Base-by-base conservation (phyloP, 306 rosid species). In the Canavalia ensiformis region DNA sequence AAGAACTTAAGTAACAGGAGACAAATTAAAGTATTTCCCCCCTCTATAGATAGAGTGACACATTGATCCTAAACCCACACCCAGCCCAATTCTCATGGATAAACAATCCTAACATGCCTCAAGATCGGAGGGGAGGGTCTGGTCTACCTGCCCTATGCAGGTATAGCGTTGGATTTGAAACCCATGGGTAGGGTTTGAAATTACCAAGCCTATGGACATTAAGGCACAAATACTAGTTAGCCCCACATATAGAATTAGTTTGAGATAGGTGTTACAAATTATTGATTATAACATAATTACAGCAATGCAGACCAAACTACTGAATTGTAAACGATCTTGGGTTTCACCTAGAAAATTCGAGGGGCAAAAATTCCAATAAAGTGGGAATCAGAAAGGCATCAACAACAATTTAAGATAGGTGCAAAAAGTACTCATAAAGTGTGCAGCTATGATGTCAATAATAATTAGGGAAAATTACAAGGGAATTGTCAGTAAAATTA, bases 11-110 rank as follows among this genome's bases (percentile, higher is more conserved):
- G 45, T 65, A 13, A 39, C 12, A 63, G 37, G 69, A 35, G 47
- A 12, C 29, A 64, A 6, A 18, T 18, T 18, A 18, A 18, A 18
- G 25, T 18, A 1, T 37, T 39, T 7, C 41, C 7, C 31, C 41
- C 44, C 1, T 65, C 31, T 18, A 63, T 63, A 34, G 8, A 37
- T 0, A 18, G 71, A 9, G 33, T n/a, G 51, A 6, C 4, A 12
- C 6, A 41, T 65, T 41, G 71, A 65, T 41, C 51, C 51, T n/a
- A 65, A n/a, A 41, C 71, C 71, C 71, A 2, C 51, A 65, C 5
- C 28, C 31, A 1, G 33, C 71, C 71, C 60, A 55, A 0, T 10
- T 65, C 51, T 37, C 31, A 41, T 18, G 71, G 50, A 41, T 65
- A 41, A 63, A 39, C 50, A 65, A 65, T 13, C 33, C 13, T 18